These are phyloP conservation scores for Zasmidium cellare DNA, from an alignment of 2,329 filamentous ascomycete species.

Conservation along the genomic window DNA sequence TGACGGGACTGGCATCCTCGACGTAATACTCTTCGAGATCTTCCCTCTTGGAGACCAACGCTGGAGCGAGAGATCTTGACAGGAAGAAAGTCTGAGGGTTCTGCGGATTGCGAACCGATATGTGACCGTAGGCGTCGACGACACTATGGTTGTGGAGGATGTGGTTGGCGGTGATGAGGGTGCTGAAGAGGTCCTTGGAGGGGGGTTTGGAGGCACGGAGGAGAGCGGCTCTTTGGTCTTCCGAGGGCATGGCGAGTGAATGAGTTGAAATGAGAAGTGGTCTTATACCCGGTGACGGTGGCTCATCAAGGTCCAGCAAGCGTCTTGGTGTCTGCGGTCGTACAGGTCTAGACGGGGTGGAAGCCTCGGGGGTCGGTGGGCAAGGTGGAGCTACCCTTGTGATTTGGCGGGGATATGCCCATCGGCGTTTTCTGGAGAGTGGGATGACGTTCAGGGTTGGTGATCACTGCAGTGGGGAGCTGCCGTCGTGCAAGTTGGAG, in stretches of 20 bases:
- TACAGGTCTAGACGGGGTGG: neutral
- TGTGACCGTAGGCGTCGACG: slow-evolving; percentile 38
- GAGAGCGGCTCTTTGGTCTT: slow-evolving; percentile 21
- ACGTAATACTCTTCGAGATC: slow-evolving; percentile 49
- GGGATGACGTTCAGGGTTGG: neutral
- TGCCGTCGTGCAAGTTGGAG: too few species aligned
- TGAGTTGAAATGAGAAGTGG: neutral
- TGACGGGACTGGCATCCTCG: slow-evolving; percentile 38
- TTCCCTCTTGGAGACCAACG: slow-evolving; percentile 41
- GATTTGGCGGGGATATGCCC: neutral
- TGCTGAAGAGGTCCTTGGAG: slow-evolving; percentile 30
- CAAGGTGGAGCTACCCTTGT: neutral
- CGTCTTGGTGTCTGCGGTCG: neutral
- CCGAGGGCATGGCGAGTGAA: neutral
- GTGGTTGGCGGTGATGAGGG: slow-evolving; percentile 38
- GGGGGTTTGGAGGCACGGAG: slow-evolving; percentile 32
- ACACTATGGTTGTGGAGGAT: slow-evolving; percentile 16
- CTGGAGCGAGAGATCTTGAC: slow-evolving; percentile 44
- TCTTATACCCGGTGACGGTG: neutral
- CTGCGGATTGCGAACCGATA: slow-evolving; percentile 37
- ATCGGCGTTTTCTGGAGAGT: neutral
- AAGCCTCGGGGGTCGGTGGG: neutral
- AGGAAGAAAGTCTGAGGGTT: slow-evolving; percentile 46
- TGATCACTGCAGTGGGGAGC: too few species aligned
- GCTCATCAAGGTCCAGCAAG: neutral